Base-by-base conservation (phyloP, 2,329 filamentous ascomycete species). In the Onygena corvina region DNA sequence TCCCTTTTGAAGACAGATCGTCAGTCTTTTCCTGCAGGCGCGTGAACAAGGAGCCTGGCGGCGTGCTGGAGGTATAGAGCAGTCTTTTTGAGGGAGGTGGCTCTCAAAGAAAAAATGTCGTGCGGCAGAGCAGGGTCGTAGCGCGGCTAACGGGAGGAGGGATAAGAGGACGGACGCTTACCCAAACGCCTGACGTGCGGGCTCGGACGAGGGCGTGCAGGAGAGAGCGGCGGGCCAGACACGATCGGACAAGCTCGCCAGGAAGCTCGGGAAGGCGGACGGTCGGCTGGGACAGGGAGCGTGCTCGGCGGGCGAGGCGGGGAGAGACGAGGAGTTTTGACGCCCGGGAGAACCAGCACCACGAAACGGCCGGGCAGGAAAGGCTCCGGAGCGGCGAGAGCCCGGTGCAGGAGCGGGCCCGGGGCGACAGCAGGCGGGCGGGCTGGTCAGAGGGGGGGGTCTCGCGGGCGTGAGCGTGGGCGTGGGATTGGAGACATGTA, bases 301-400 rank as follows among this genome's bases (percentile, higher is more conserved):
- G n/a, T n/a, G n/a, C n/a, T n/a, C n/a, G n/a, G 38, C 27, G n/a
- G 21, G 16, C 21, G 38, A 20, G 44, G 44, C 44, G 44, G 44
- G 44, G 44, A 46, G 44, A 33, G 30, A 33, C 30, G 9, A n/a
- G 16, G 16, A 16, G 14, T 21, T 46, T 34, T 46, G 30, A 31
- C 44, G 25, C 27, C 44, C 14, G 27, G n/a, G 12, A 20, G n/a
- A n/a, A n/a, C n/a, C n/a, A 9, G 29, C 16, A 18, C 27, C 27
- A 31, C 27, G 44, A 12, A 25, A 48, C 11, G 35, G 4, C 27
- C 27, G 11, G 27, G 27, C 4, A 40, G 21, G n/a, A n/a, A n/a
- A 16, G 18, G 11, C 8, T 21, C 18, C 9, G 35, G 20, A 3
- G 18, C n/a, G 12, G 6, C 5, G 12, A 12, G 27, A 21, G 8